Base-by-base conservation (phyloP, 805 yeast species). In the Saturnispora silvae region DNA sequence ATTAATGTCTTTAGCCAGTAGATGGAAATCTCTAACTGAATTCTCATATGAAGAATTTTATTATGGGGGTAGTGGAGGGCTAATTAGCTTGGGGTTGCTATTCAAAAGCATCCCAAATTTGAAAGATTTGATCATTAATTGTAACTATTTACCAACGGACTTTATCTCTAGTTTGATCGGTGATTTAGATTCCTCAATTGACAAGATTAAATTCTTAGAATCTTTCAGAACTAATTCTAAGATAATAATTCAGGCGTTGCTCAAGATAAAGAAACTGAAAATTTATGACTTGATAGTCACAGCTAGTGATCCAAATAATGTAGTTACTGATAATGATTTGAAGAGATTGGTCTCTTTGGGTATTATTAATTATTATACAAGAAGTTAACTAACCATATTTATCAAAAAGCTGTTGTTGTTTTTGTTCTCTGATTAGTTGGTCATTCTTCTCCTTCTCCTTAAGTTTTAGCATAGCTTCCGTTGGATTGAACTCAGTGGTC, bases 401-500 rank as follows among this genome's bases (percentile, higher is more conserved):
- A 22, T 45, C 55, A 5, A 64, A 35, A 29, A 70, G 42, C 29
- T 54, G 48, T 24, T 49, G 52, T 37, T 60, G 52, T 28, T 59
- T 49, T 16, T 51, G 45, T 20, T 55, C 54, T 24, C 58, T 51
- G 31, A 49, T 41, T 8, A 51, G 44, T 19, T 45, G 48, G 13
- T 51, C 54, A 19, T 56, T 56, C 26, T 53, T 47, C 24, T 61
- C 54, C 40, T 54, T 45, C 45, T 59, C 48, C 31, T 61, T 60
- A 39, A 62, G 50, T 27, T 60, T 60, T 7, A 58, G 30, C 47
- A 57, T 59, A 0, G 65, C 63, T 22, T 61, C 60, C 0, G 77
- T 71, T 10, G 78, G 78, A 17, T 69, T 63, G 1, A 64, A 65
- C 26, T 66, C 64, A 5, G 54, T 42, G n/a, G 55, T 44, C 8